Evolutionary conservation across 164 flowering plant species (phyloP).

Genomic region (Macadamia tetraphylla): DNA sequence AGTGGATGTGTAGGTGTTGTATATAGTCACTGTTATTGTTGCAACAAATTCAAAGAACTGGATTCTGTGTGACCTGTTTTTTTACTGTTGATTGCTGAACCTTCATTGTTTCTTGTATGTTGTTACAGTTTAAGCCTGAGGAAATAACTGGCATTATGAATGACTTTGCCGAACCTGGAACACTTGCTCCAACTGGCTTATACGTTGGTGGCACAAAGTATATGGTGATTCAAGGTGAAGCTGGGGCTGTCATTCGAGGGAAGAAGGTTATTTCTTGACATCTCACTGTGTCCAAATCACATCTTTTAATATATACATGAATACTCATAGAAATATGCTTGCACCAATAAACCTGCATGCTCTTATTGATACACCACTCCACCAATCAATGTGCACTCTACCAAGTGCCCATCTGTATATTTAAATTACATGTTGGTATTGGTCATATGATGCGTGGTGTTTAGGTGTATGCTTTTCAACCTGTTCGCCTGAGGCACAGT

Average conservation of each 20-base stretch:
- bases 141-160: constrained; percentile 36
- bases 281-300: neutral
- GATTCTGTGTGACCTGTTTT: neutral
- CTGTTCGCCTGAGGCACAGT: neutral
- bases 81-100: neutral
- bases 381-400: too few relatives aligned
- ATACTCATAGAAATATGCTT: too few relatives aligned
- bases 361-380: neutral
- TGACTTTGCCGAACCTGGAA: constrained; percentile 49
- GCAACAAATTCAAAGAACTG: too few relatives aligned
- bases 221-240: constrained; percentile 45
- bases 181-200: constrained; percentile 48
- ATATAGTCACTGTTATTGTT: neutral
- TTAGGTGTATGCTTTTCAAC: too few relatives aligned
- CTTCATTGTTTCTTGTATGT: neutral
- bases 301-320: too few relatives aligned
- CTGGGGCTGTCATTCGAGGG: constrained; percentile 44
- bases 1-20: neutral
- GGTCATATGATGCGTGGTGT: too few relatives aligned
- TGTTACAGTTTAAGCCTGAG: constrained; percentile 39
- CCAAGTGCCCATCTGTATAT: too few relatives aligned
- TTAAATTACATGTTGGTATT: too few relatives aligned
- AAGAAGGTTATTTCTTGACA: constrained; percentile 33
- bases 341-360: neutral
- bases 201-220: constrained; percentile 37